These are phyloP conservation scores for Ascochyta clinopodiicola DNA, from an alignment of 2,329 filamentous ascomycete species.

Conservation along the genomic window DNA sequence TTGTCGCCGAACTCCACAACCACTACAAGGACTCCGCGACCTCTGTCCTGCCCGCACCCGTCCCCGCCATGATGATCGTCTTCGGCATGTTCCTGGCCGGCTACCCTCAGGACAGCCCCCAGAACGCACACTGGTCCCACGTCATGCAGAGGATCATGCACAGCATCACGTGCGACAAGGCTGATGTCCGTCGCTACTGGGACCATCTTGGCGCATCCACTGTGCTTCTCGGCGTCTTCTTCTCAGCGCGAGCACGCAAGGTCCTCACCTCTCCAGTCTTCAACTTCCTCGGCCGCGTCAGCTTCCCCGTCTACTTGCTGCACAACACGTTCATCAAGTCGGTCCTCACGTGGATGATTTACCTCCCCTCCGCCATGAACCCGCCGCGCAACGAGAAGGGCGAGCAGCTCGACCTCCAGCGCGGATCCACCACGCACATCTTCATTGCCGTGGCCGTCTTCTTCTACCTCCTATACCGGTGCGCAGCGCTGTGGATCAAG, in stretches of 20 bases:
- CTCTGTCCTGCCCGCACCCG: constrained; percentile 54
- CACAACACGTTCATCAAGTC: constrained; percentile 68
- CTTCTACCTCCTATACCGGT: constrained; percentile 46
- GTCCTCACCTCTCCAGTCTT: constrained; percentile 62
- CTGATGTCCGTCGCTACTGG: constrained; percentile 59
- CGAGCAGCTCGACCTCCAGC: constrained; percentile 44
- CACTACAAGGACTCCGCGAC: constrained; percentile 58
- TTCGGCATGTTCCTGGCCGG: constrained; percentile 65
- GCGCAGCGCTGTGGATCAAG: constrained; percentile 42
- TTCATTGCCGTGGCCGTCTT: constrained; percentile 44
- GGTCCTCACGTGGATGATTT: constrained; percentile 67
- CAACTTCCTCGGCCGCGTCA: constrained; percentile 68
- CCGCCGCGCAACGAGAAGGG: constrained; percentile 46
- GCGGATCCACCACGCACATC: constrained; percentile 40
- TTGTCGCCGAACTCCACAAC: constrained; percentile 66
- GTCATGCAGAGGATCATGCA: constrained; percentile 53
- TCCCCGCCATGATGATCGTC: constrained; percentile 59
- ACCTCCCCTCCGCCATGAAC: constrained; percentile 48
- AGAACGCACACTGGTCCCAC: constrained; percentile 63
- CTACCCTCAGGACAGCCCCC: constrained; percentile 63
- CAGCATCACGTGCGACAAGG: constrained; percentile 55
- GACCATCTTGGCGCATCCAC: constrained; percentile 58
- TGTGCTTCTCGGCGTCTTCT: constrained; percentile 60
- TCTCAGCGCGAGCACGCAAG: constrained; percentile 59
- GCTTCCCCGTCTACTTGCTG: constrained; percentile 69